Percentiles rank a stretch among this genome's conserved stretches.
Evolutionary conservation across 2,329 filamentous ascomycete genomes (phyloP).

Genomic region (Clonostachys byssicola): DNA sequence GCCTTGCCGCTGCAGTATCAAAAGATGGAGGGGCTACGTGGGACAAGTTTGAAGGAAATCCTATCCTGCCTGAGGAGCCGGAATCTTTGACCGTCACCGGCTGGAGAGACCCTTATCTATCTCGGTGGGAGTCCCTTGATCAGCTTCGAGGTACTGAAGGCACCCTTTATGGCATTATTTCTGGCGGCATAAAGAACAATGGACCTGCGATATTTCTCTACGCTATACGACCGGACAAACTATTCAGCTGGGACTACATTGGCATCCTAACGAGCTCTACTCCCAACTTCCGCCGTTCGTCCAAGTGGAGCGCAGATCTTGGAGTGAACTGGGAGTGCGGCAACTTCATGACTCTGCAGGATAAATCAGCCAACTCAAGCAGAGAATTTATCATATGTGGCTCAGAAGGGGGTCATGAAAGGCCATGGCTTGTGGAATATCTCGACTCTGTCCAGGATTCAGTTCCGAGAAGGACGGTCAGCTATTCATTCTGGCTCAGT

Average conservation of each 20-base stretch:
- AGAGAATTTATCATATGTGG: constrained; percentile 37
- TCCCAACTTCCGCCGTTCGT: constrained; percentile 24
- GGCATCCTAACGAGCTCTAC: constrained; percentile 34
- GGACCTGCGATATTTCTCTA: constrained; percentile 43
- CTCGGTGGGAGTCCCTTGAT: constrained; percentile 18
- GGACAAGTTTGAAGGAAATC: constrained; percentile 20
- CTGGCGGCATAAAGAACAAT: constrained; percentile 34
- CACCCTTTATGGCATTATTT: constrained; percentile 39
- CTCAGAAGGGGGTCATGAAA: constrained; percentile 29
- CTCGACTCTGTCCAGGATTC: neutral
- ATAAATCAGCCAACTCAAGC: neutral
- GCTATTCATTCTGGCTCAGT: constrained; percentile 30
- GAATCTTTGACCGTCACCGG: constrained; percentile 18
- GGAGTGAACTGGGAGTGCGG: constrained; percentile 48
- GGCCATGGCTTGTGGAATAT: constrained; percentile 14
- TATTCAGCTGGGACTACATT: constrained; percentile 37
- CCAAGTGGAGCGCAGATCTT: constrained; percentile 42
- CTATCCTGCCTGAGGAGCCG: constrained; percentile 20
- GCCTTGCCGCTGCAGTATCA: constrained; percentile 31
- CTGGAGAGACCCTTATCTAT: constrained; percentile 24
- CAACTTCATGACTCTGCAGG: constrained; percentile 35
- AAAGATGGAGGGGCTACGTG: constrained; percentile 26
- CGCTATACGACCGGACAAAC: constrained; percentile 27
- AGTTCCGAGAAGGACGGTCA: neutral
- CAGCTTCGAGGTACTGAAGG: constrained; percentile 10